Conservation (phyloP, 352 stramenopile species). For the Pilasporangium apinafurcum region DNA sequence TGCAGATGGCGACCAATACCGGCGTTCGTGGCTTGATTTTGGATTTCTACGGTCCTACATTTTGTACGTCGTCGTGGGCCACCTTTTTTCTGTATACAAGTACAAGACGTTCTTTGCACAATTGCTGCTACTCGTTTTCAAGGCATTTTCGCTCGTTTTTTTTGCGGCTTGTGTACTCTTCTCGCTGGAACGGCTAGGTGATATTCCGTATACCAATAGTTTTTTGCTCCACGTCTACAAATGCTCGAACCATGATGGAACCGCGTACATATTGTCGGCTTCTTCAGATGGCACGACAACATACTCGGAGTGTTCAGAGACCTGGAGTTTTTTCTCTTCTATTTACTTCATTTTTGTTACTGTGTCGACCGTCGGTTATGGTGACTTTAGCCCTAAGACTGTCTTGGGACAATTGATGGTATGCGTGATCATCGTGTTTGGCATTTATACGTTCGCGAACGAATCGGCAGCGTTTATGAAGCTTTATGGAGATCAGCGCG, state of each 20-base stretch:
- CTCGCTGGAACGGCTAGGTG: slow-evolving; percentile 77
- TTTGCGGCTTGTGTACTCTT: slow-evolving; percentile 80
- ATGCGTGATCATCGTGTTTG: slow-evolving; percentile 79
- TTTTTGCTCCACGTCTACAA: slow-evolving; percentile 85
- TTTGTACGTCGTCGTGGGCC: slow-evolving; percentile 72
- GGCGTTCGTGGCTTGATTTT: slow-evolving; percentile 83
- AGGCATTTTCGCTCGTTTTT: slow-evolving; percentile 72
- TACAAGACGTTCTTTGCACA: slow-evolving; percentile 81
- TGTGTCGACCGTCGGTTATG: slow-evolving; percentile 82
- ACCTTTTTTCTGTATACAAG: slow-evolving; percentile 60
- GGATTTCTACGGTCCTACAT: slow-evolving; percentile 83
- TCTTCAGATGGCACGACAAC: slow-evolving; percentile 40
- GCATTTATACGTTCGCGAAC: slow-evolving; percentile 85
- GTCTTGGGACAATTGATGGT: slow-evolving; percentile 73
- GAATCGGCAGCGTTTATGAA: slow-evolving; percentile 74
- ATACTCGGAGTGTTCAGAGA: slow-evolving; percentile 61
- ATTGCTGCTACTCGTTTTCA: slow-evolving; percentile 74
- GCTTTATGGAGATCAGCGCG: slow-evolving; percentile 66
- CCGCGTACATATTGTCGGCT: slow-evolving; percentile 36
- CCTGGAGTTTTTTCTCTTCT: slow-evolving; percentile 83
- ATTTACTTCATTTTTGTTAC: slow-evolving; percentile 90
- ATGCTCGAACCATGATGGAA: slow-evolving; percentile 48
- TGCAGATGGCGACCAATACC: slow-evolving; percentile 31
- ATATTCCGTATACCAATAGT: slow-evolving; percentile 74
- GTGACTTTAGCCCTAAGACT: slow-evolving; percentile 81